Evolutionary conservation across 257 asterid genomes (phyloP), one percentile per base, ranked within the genome.

Genomic region (Cordia subcordata): DNA sequence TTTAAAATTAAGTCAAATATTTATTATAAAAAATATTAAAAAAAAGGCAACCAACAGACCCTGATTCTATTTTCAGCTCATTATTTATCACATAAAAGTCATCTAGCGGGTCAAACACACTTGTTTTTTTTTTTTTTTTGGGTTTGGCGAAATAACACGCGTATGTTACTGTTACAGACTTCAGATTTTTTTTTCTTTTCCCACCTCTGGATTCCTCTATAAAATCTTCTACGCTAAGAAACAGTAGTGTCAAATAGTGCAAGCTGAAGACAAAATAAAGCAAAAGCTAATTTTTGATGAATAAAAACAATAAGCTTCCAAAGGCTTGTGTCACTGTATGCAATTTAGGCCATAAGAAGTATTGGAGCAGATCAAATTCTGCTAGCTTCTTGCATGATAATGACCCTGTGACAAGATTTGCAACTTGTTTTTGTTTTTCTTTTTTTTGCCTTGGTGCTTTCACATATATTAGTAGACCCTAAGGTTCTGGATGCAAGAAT

Each of bases 311-410:
- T 40, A 65, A 40, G 17, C 38, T 14, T 65, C 66, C 76, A 66
- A 65, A 47, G 22, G 54, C 58, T n/a, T 61, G 67, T 22, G 71
- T 76, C 84, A 11, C 58, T 63, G 51, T 69, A 37, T 42, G 44
- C 50, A 69, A 61, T 82, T 76, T 61, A 59, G 55, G 81, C 90
- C 94, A 75, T 80, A 73, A 68, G 65, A 69, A 42, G 13, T 62
- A 47, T 35, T 53, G 60, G 66, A 60, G 64, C 46, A 55, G 45
- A 62, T 65, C 69, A 52, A 73, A 69, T 69, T 55, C 64, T 79
- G 71, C 65, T 63, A 55, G 47, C 35, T 42, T 42, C 12, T 2
- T 42, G 47, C 47, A 42, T 42, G 47, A 42, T 8, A 42, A 6
- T 27, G 35, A 42, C 10, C n/a, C 10, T 42, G 15, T 2, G 47